phyloP scores from a whole-genome alignment of 495 filamentous ascomycete genomes.

The Lasiosphaeris hirsuta region DNA sequence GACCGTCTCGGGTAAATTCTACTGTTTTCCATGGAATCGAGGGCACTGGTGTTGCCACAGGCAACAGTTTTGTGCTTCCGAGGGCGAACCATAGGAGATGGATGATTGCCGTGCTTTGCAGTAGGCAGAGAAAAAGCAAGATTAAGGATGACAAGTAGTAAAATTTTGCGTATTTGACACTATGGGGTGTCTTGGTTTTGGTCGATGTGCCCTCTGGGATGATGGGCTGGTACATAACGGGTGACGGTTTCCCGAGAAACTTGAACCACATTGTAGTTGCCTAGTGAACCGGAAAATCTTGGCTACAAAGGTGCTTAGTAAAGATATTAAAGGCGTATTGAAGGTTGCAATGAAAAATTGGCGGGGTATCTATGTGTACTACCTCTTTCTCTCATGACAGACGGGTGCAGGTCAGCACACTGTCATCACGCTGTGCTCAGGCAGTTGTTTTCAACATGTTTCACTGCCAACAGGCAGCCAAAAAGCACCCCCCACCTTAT shows the following conservation, averaged over 20 bases:
- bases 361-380: background rate
- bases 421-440: background rate
- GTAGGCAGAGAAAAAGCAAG: too few relatives aligned
- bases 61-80: too few relatives aligned
- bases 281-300: background rate
- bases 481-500: background rate
- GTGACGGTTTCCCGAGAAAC: background rate
- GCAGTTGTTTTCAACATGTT: background rate
- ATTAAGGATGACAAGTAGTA: too few relatives aligned
- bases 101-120: too few relatives aligned
- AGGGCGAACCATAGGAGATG: too few relatives aligned
- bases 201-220: background rate
- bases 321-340: background rate
- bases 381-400: too few relatives aligned
- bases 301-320: too few relatives aligned
- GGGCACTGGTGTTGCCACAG: too few relatives aligned
- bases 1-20: too few relatives aligned
- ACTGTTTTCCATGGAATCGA: too few relatives aligned
- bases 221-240: background rate
- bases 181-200: too few relatives aligned
- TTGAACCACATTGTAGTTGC: slow-evolving; percentile 1
- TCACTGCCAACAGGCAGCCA: background rate
- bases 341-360: background rate
- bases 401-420: background rate
- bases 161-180: too few relatives aligned